Conservation (phyloP, 805 yeast species). For the Tetrapisispora phaffii region DNA sequence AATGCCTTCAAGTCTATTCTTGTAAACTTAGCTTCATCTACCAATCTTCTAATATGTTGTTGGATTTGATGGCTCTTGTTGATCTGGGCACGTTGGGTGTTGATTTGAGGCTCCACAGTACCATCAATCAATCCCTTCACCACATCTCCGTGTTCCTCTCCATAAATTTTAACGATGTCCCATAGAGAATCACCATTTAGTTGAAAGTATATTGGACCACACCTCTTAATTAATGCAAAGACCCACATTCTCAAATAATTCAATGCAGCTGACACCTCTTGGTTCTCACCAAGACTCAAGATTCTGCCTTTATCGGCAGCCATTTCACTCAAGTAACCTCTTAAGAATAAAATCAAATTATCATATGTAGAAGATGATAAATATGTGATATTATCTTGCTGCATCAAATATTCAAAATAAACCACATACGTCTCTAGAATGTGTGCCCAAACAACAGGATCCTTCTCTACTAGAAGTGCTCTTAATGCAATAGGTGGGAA, state of each 20-base stretch:
- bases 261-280: constrained; percentile 51
- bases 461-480: constrained; percentile 70
- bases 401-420: constrained; percentile 40
- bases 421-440: constrained; percentile 53
- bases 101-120: constrained; percentile 24
- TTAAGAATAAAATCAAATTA: constrained; percentile 47
- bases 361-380: constrained; percentile 47
- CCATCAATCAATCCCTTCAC: constrained; percentile 52
- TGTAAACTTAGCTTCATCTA: constrained; percentile 40
- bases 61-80: constrained; percentile 38
- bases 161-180: constrained; percentile 52
- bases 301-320: constrained; percentile 51
- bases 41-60: constrained; percentile 38
- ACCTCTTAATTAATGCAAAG: constrained; percentile 39
- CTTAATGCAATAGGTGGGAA: constrained; percentile 69
- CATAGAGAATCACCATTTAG: constrained; percentile 53
- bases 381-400: constrained; percentile 29
- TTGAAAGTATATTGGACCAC: constrained; percentile 47
- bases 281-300: constrained; percentile 63
- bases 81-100: constrained; percentile 25
- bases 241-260: constrained; percentile 39
- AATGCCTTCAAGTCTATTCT: constrained; percentile 38
- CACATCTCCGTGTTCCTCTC: constrained; percentile 32
- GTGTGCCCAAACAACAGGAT: constrained; percentile 78
- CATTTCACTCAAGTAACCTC: constrained; percentile 50